Evolutionary conservation across 2,329 filamentous ascomycete species (phyloP), one percentile per base, ranked within the genome.

Genomic region (Penicillium sumatraense): DNA sequence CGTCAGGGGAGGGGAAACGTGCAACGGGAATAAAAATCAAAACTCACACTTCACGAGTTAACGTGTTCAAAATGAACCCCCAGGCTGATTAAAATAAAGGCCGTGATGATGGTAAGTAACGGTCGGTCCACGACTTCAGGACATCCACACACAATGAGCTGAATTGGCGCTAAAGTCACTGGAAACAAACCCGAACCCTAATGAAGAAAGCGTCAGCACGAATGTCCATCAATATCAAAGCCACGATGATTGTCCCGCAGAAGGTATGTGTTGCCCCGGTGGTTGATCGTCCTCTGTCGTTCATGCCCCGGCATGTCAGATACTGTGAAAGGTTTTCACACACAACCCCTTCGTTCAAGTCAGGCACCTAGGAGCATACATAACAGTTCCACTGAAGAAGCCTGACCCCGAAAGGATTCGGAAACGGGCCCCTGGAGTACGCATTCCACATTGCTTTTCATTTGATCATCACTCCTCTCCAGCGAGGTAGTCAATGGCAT

Each of bases 21-120:
- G 66, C 51, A 66, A 66, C 51, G 61, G 63, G 65, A 69, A 68
- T 65, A 33, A 58, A 58, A 58, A 58, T 56, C 48, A 57, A 52
- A 61, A 75, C 73, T 59, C 69, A 74, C 71, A 70, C 61, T 68
- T 68, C 64, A 65, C 62, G 61, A 64, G 62, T 61, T 64, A 68
- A 67, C 57, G 63, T 66, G 56, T 66, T 64, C 58, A 58, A 56
- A 54, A 52, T 38, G 54, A 61, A 60, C 56, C 60, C 58, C 60
- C 62, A 60, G 61, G 60, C 54, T 57, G 65, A 64, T 66, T 64
- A 50, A 61, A 61, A 65, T 50, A 50, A 55, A 58, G 56, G 56
- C 50, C 38, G 59, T 62, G 58, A 59, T 55, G 59, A 16, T n/a
- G n/a, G 45, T 46, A 52, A 44, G 41, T 38, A n/a, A 52, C 54